phyloP scores from a whole-genome alignment of 306 rosid genomes.

The Fragaria ananassa region DNA sequence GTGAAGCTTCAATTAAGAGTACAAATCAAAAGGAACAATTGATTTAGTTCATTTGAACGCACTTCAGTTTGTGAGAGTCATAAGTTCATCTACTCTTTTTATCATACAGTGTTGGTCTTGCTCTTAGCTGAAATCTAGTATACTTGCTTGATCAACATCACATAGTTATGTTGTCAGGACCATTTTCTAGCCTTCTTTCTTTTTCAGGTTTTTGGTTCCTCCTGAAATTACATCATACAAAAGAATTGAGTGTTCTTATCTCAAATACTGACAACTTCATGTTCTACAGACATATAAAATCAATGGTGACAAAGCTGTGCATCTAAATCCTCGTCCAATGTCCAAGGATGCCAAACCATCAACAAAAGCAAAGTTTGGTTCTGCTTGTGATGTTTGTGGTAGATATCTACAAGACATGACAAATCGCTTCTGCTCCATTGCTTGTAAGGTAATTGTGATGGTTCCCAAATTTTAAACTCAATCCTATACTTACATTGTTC shows the following conservation, averaged over 20 bases:
- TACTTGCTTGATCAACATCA: not conserved
- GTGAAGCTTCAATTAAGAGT: not conserved
- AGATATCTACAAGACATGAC: conserved; percentile 79
- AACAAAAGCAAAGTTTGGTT: conserved; percentile 59
- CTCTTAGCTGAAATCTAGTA: not conserved
- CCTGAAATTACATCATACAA: not conserved
- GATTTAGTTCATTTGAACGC: not conserved
- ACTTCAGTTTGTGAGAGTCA: not conserved
- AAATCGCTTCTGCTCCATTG: conserved; percentile 82
- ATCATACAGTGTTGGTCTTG: not conserved
- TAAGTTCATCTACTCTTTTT: not conserved
- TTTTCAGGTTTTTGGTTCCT: not conserved
- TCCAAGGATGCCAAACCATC: conserved; percentile 58
- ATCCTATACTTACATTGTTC: not conserved
- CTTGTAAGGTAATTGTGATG: conserved; percentile 70
- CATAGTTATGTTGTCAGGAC: not conserved
- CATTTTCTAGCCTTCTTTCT: not conserved
- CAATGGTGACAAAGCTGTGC: conserved; percentile 84
- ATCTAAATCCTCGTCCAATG: conserved; percentile 79
- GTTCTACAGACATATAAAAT: conserved; percentile 74
- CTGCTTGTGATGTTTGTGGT: conserved; percentile 83
- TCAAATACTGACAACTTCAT: conserved; percentile 16
- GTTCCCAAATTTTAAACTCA: conserved; percentile 12
- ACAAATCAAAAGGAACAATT: not conserved
- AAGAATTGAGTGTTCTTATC: conserved; percentile 1